phyloP scores from a whole-genome alignment of 768 basidiomycete genomes.

The Pleurotus sapidus region DNA sequence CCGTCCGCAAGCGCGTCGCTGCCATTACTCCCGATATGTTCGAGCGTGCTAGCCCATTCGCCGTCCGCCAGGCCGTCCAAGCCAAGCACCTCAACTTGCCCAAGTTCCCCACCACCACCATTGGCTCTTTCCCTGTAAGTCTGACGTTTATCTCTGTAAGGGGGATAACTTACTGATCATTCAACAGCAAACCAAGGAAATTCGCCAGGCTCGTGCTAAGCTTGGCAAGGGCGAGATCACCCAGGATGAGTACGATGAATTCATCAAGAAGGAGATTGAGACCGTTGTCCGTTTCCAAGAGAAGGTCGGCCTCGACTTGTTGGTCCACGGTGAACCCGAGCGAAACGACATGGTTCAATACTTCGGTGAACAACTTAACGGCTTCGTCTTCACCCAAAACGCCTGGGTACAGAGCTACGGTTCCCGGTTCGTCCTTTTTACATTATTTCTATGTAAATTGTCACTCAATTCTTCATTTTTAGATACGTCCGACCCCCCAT shows the following conservation, averaged over 20 bases:
- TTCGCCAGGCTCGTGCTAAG: slow-evolving; percentile 95
- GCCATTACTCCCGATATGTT: slow-evolving; percentile 85
- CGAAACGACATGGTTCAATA: slow-evolving; percentile 99
- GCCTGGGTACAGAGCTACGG: slow-evolving; percentile 99
- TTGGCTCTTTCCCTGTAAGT: slow-evolving; percentile 93
- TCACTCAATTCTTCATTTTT: slow-evolving; percentile 6
- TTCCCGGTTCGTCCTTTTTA: slow-evolving; percentile 66
- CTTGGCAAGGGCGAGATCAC: slow-evolving; percentile 90
- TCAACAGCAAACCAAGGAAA: slow-evolving; percentile 94
- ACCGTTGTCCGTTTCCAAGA: slow-evolving; percentile 95
- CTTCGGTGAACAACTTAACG: slow-evolving; percentile 93
- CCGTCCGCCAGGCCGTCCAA: slow-evolving; percentile 84
- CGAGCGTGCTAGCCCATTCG: slow-evolving; percentile 87
- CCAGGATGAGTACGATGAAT: slow-evolving; percentile 85
- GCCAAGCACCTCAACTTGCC: slow-evolving; percentile 86
- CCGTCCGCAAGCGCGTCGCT: slow-evolving; percentile 92
- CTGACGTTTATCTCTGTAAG: slow-evolving; percentile 1
- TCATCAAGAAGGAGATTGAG: slow-evolving; percentile 98
- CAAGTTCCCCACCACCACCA: slow-evolving; percentile 98
- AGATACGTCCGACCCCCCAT: slow-evolving; percentile 98
- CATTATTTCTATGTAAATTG: neutral
- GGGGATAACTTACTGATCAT: slow-evolving; percentile 12
- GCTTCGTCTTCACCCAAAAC: slow-evolving; percentile 98
- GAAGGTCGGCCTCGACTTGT: slow-evolving; percentile 90
- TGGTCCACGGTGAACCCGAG: slow-evolving; percentile 99